Evolutionary conservation across 2,329 filamentous ascomycete species (phyloP), one percentile per base, ranked within the genome.

Genomic region (Fusarium heterosporum): DNA sequence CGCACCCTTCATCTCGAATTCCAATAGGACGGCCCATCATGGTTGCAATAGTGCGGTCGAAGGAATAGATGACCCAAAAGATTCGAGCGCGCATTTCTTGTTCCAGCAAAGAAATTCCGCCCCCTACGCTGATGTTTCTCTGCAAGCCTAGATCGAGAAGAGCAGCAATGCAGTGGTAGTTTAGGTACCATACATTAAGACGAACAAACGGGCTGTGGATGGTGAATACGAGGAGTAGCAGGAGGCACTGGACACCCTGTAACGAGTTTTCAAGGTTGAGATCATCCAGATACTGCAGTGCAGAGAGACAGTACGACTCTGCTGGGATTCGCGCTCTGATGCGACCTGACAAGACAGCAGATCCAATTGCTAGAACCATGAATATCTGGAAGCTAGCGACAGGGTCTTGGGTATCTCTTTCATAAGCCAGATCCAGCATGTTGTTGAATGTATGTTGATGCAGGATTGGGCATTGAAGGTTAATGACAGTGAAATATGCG

Each of bases 21-120:
- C 84, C 84, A 49, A 87, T 84, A 0, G 85, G 85, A 1, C 85
- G 77, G 1, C 85, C 85, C 83, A 87, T 84, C 74, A 85, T 86
- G 0, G 84, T 87, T 4, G 82, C 82, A 32, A 87, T 76, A 1
- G 78, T 80, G 14, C 85, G 78, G 55, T 87, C 84, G 6, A 87
- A 75, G 0, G 77, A 81, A 26, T 84, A 84, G 5, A 84, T 81
- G 0, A 83, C 81, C 85, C 84, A 87, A 47, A 87, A 87, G 6
- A 86, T 79, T 4, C 84, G 75, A 0, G 83, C 84, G n/a, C 85
- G 75, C 79, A 86, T 82, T 61, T 87, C 84, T 39, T 85, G 83
- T 8, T 84, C 80, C 1, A 85, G 61, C 0, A 83, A 63, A 0
- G 83, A 82, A 3, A 86, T 78, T 0, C 76, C 81, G 0, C 75